A percentile compares a stretch with the other conserved stretches of the same genome.
phyloP scores from a whole-genome alignment of 208 protist genomes.

The Leishmania tropica region DNA sequence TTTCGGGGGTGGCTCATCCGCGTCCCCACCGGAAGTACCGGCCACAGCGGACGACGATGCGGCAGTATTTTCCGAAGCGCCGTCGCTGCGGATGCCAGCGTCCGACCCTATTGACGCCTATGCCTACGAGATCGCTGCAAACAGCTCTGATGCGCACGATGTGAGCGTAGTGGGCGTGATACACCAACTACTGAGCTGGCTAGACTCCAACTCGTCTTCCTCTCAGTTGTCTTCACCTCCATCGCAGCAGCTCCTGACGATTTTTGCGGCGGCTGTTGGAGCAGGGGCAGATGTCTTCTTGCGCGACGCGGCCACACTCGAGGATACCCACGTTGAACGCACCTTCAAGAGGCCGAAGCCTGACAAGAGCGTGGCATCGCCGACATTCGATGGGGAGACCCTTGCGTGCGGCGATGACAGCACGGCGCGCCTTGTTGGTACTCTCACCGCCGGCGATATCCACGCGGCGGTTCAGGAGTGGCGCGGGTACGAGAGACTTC shows the following conservation, averaged over 20 bases:
- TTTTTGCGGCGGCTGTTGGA: slow-evolving; percentile 18
- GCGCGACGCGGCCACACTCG: slow-evolving; percentile 3
- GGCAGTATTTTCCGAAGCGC: not conserved
- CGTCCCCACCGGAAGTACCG: not conserved
- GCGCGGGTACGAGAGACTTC: slow-evolving; percentile 31
- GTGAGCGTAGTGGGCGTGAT: slow-evolving; percentile 1
- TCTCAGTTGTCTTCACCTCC: not conserved
- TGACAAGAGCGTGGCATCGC: not conserved
- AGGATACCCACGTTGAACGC: slow-evolving; percentile 3
- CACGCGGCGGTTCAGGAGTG: slow-evolving; percentile 14
- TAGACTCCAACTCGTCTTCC: slow-evolving; percentile 15
- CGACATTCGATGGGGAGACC: not conserved
- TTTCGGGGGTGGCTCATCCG: not conserved
- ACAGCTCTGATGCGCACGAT: not conserved
- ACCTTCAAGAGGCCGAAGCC: slow-evolving; percentile 3
- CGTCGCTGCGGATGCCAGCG: not conserved
- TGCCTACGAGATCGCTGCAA: not conserved
- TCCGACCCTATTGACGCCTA: slow-evolving; percentile 10
- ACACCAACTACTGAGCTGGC: slow-evolving; percentile 25
- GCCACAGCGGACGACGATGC: not conserved
- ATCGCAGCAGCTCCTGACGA: slow-evolving; percentile 21
- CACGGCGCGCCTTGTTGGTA: not conserved
- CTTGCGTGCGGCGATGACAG: not conserved
- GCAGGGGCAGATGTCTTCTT: slow-evolving; percentile 13
- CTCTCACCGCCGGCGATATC: slow-evolving; percentile 23